Evolutionary conservation across 1,284 basidiomycete genomes (phyloP), one percentile per base, ranked within the genome.

Genomic region (Pterulicium gracile): DNA sequence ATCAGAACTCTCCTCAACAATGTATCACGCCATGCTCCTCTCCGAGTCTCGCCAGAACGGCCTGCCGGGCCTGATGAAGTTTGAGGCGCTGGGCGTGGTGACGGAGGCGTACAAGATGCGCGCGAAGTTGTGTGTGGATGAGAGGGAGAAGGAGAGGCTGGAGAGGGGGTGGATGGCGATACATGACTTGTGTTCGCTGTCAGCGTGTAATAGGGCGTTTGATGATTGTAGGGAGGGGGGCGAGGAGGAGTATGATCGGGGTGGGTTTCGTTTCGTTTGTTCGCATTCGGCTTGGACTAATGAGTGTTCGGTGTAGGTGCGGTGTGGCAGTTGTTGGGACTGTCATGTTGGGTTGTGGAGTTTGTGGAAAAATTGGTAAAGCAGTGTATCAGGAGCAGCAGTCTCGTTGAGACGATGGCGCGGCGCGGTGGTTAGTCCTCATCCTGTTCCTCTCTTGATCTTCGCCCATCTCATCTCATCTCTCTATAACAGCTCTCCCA

Each of bases 291-390:
- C 17, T 21, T 36, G 21, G 44, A 27, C 17, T 45, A 35, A 3
- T 24, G 44, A 45, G 47, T 58, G 17, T 53, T 35, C 41, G 24
- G 21, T 3, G 35, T 36, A 87, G 83, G 77, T 47, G 75, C 77
- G 24, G 68, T 78, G 21, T 87, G 84, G 84, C 76, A 81, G 50
- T 66, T 88, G 3, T 70, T 79, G 39, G 72, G 70, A 13, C 54
- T 85, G 39, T 73, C 70, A 1, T 62, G 61, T 14, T 88, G 81
- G 81, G 59, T 75, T 42, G 61, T 84, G 20, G 61, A 62, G 23
- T 76, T 84, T 49, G 52, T 77, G n/a, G 80, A 81, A 57, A 72
- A 63, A 47, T 57, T 88, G 3, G 58, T 85, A 58, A 81, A 75
- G 54, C 72, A 79, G 53, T 82, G 77, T 52, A 60, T 49, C 56